These are phyloP conservation scores for Metrosideros polymorpha DNA, from an alignment of 441 rosid genomes.

Conservation along the genomic window DNA sequence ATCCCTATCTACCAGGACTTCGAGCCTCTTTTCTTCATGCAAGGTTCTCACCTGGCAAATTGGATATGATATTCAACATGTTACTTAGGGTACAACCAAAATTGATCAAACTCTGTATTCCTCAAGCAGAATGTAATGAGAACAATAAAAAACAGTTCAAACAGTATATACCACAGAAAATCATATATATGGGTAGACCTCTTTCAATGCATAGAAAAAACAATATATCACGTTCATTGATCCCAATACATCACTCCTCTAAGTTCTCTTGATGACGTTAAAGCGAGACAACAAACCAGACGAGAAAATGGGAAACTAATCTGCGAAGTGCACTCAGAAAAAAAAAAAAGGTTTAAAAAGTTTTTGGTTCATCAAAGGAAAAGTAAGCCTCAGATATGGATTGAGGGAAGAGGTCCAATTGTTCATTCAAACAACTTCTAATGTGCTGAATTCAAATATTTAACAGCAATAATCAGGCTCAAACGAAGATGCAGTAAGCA, in stretches of 20 bases:
- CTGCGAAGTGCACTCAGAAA: background rate
- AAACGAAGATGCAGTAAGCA: background rate
- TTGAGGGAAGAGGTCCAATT: background rate
- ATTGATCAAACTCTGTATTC: background rate
- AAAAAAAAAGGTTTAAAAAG: background rate
- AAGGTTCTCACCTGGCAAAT: constrained; percentile 60
- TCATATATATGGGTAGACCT: background rate
- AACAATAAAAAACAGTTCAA: background rate
- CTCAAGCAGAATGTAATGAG: background rate
- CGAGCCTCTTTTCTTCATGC: constrained; percentile 60
- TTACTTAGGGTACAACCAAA: background rate
- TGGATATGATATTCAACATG: background rate
- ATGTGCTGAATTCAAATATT: background rate
- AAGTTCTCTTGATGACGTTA: background rate
- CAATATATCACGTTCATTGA: background rate
- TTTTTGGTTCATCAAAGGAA: background rate
- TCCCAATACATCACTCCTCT: background rate
- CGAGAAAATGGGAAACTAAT: background rate
- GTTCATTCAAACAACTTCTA: background rate
- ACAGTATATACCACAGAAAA: background rate
- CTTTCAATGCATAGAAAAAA: background rate
- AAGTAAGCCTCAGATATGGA: background rate
- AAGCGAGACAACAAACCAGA: background rate
- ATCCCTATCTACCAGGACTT: constrained; percentile 64
- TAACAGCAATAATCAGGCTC: background rate